Evolutionary conservation across 2,329 filamentous ascomycete species (phyloP).

Genomic region (Aspergillus glaucus): DNA sequence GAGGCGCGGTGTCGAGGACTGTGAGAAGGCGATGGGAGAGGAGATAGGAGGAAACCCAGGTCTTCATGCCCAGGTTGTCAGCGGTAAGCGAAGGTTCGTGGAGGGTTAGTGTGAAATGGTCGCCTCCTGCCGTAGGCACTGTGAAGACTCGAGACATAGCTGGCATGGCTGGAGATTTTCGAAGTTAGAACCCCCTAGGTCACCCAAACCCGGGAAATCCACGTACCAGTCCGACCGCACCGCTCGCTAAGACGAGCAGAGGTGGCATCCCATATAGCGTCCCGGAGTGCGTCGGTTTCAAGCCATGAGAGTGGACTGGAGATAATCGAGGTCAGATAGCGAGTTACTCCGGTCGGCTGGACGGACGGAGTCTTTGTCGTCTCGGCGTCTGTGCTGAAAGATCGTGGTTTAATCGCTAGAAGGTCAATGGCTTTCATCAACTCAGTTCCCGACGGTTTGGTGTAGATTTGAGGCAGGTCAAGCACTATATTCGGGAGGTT

Average conservation of each 20-base stretch:
- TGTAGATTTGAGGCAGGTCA: constrained; percentile 78
- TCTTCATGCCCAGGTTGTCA: constrained; percentile 87
- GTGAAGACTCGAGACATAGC: constrained; percentile 56
- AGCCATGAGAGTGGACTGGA: constrained; percentile 42
- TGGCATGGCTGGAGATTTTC: constrained; percentile 48
- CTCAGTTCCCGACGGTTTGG: constrained; percentile 60
- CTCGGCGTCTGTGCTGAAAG: constrained; percentile 26
- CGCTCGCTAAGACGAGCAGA: constrained; percentile 76
- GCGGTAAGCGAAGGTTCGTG: constrained; percentile 82
- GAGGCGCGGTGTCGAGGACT: constrained; percentile 32
- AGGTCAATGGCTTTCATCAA: constrained; percentile 61
- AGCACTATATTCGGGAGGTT: constrained; percentile 45
- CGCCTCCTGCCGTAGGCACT: constrained; percentile 43
- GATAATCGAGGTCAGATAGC: constrained; percentile 44
- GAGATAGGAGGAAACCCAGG: constrained; percentile 87
- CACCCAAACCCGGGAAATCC: not conserved
- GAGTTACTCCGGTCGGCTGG: constrained; percentile 35
- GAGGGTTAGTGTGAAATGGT: constrained; percentile 60
- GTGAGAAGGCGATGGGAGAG: constrained; percentile 64
- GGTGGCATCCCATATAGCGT: constrained; percentile 63
- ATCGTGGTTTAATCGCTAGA: constrained; percentile 59
- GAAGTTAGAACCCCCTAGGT: not conserved
- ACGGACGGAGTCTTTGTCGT: constrained; percentile 26
- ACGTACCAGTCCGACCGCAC: constrained; percentile 65
- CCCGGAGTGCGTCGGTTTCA: constrained; percentile 37